Base-by-base conservation (phyloP, 495 filamentous ascomycete species). In the Cenococcum geophilum region DNA sequence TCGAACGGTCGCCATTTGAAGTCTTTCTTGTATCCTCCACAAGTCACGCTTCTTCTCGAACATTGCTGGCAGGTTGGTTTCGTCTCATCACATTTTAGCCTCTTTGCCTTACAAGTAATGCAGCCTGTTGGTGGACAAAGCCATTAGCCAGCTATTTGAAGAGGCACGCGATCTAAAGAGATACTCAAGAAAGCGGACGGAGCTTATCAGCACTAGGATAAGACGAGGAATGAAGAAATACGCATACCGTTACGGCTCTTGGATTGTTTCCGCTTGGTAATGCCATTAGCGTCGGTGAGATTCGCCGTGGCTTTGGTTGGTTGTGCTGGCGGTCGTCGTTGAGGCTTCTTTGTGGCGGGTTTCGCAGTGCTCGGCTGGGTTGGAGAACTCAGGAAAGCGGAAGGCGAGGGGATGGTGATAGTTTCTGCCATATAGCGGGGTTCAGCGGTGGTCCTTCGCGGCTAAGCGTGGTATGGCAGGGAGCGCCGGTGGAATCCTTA, bases 1-100 rank as follows among this genome's bases (percentile, higher is more conserved):
- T 88, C 88, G 65, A 90, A 89, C 1, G 86, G 80, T 36, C 86
- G 79, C 88, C 88, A 91, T 79, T 91, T 91, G 75, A 89, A 89
- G 68, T 89, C 86, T 72, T 88, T 92, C 69, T 85, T 88, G 71
- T 91, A 92, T 18, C 88, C 88, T 35, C 87, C 88, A 69, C 88
- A 92, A 16, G 74, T 70, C 16, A 91, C 87, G 57, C 81, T 84
- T 25, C 89, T 81, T 57, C 83, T 82, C 42, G 82, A 76, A 69
- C 88, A 91, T 75, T 91, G 88, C 42, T 84, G 78, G 67, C 88
- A 92, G 36, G 77, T 79, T 5, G 88, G 88, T 63, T 92, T 89
- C 36, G 80, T 83, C 71, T 92, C 88, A 69, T 89, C 88, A 74
- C 88, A 92, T 71, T 92, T 92, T 57, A 92, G 74, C 60, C 88